phyloP scores from a whole-genome alignment of 345 rosid species.

The Gossypium ekmanianum region DNA sequence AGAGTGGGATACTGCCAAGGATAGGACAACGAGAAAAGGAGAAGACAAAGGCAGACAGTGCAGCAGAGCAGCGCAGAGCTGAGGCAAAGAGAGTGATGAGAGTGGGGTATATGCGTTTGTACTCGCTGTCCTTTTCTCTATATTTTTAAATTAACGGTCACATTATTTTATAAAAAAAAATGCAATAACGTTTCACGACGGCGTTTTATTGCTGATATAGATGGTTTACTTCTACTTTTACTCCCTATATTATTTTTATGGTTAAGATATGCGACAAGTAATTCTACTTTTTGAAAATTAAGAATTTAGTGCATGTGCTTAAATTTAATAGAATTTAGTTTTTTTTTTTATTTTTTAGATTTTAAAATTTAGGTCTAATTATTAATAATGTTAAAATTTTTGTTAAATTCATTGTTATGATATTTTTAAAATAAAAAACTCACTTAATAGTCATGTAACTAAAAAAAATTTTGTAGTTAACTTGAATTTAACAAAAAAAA shows the following conservation, averaged over 20 bases:
- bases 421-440: too few relatives aligned
- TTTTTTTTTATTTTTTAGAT: fast-evolving
- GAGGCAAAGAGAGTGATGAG: conserved; percentile 19
- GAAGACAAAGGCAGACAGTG: neutral
- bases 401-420: too few relatives aligned
- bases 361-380: fast-evolving
- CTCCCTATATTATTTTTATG: too few relatives aligned
- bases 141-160: conserved; percentile 57
- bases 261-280: too few relatives aligned
- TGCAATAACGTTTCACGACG: conserved; percentile 31
- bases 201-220: conserved; percentile 26
- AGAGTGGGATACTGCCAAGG: conserved; percentile 5
- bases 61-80: neutral
- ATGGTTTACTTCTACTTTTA: too few relatives aligned
- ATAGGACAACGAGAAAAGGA: neutral
- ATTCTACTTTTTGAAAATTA: too few relatives aligned
- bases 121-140: conserved; percentile 40
- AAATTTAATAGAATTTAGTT: too few relatives aligned
- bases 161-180: conserved; percentile 30
- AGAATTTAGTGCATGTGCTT: too few relatives aligned
- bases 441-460: too few relatives aligned
- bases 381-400: too few relatives aligned
- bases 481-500: too few relatives aligned
- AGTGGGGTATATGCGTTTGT: neutral
- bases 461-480: too few relatives aligned